Evolutionary conservation across 805 yeast genomes (phyloP), one percentile per base, ranked within the genome.

Genomic region (Pichia eremophila): DNA sequence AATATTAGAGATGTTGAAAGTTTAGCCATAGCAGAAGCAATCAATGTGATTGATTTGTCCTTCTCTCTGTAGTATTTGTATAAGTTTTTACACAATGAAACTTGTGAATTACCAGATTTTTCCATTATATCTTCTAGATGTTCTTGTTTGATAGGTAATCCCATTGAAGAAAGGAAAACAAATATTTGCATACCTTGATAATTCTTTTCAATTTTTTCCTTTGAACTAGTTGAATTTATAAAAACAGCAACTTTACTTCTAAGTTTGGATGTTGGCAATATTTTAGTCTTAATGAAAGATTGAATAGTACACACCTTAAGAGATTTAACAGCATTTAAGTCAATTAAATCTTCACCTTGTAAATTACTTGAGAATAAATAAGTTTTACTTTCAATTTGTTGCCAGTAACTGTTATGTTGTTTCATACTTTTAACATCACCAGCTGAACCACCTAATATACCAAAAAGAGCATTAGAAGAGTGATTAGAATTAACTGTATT

Each of bases 331-430:
- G 67, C 18, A 0, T 48, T 37, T 4, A 49, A 9, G 54, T 74
- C 77, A 22, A 71, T 55, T 4, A 56, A 53, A 51, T 71, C 64
- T 11, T 59, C 57, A 1, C 61, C 65, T 2, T 59, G 50, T 7
- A 51, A 46, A 29, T 52, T 54, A 11, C 63, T 62, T 0, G 65
- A 56, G 53, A 77, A 78, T 27, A 64, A 52, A 51, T 71, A 75
- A 3, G 71, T 67, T 43, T 65, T 62, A 38, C 67, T 71, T 4
- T 69, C 52, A 3, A 82, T 78, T 48, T 75, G 75, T 46, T 74
- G 79, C 74, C 78, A 72, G 37, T 61, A 53, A 31, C 63, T 64
- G 49, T 68, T 71, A 59, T 83, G 90, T 4, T 57, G 49, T 40
- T 61, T 68, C 56, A 72, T 47, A 10, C 54, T 36, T 25, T 51